Evolutionary conservation across 257 asterid species (phyloP).

Genomic region (Handroanthus guayacan): DNA sequence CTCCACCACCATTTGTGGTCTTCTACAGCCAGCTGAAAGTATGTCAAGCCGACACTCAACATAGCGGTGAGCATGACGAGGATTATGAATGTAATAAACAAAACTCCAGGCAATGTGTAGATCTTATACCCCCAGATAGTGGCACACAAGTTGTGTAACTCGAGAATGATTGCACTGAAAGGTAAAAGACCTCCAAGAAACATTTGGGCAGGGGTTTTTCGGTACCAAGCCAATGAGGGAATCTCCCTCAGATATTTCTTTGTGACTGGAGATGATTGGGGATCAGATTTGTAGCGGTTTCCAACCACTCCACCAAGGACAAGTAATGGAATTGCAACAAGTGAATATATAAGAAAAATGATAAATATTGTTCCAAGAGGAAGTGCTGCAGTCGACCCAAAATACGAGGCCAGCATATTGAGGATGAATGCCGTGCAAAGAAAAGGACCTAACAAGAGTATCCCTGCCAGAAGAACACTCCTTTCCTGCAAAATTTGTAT

Average conservation of each 20-base stretch:
- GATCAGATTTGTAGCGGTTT: slow-evolving; percentile 51
- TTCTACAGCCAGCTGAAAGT: slow-evolving; percentile 77
- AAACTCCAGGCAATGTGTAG: slow-evolving; percentile 55
- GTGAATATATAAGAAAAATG: slow-evolving; percentile 50
- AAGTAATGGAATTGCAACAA: slow-evolving; percentile 72
- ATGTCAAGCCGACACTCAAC: slow-evolving; percentile 75
- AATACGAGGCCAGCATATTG: slow-evolving; percentile 57
- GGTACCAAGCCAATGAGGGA: slow-evolving; percentile 64
- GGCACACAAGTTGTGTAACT: slow-evolving; percentile 73
- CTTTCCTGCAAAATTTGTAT: slow-evolving; percentile 52
- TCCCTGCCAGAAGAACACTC: slow-evolving; percentile 55
- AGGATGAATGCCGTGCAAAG: slow-evolving; percentile 55
- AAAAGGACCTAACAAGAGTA: slow-evolving; percentile 64
- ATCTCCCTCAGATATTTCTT: slow-evolving; percentile 65
- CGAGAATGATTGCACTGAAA: slow-evolving; percentile 74
- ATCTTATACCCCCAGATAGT: slow-evolving; percentile 89
- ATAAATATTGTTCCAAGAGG: slow-evolving; percentile 70
- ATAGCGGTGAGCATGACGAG: slow-evolving; percentile 63
- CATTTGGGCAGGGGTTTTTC: slow-evolving; percentile 74
- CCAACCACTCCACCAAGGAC: slow-evolving; percentile 71
- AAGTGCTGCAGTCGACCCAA: slow-evolving; percentile 68
- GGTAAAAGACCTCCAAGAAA: slow-evolving; percentile 85
- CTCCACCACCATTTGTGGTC: slow-evolving; percentile 94
- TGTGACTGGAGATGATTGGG: slow-evolving; percentile 53
- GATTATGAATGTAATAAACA: slow-evolving; percentile 58